These are phyloP conservation scores for Orbilia oligospora DNA, from an alignment of 2,329 filamentous ascomycete species.

Conservation along the genomic window DNA sequence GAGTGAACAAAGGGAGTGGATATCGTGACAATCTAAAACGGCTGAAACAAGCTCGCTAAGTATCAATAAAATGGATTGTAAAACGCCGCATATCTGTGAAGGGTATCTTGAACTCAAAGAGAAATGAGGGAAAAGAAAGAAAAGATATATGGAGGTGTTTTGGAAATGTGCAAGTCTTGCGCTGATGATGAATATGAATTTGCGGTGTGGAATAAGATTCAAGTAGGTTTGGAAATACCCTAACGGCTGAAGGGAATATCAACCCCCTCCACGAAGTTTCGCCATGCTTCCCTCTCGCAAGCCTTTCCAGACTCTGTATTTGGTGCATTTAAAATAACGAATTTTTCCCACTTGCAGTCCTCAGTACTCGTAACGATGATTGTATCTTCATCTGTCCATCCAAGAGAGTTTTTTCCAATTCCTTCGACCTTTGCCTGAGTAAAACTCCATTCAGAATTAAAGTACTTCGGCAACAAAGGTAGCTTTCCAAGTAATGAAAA, in stretches of 20 bases:
- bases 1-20: slow-evolving; percentile 9
- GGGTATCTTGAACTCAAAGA: slow-evolving; percentile 40
- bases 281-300: slow-evolving; percentile 52
- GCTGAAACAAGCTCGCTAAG: slow-evolving; percentile 38
- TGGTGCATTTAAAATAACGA: slow-evolving; percentile 74
- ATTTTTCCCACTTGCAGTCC: slow-evolving; percentile 90
- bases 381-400: slow-evolving; percentile 83
- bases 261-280: slow-evolving; percentile 55
- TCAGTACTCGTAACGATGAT: slow-evolving; percentile 85
- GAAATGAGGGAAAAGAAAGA: slow-evolving; percentile 28
- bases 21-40: slow-evolving; percentile 33
- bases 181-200: not conserved
- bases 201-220: not conserved
- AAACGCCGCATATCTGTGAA: slow-evolving; percentile 42
- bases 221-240: not conserved
- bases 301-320: slow-evolving; percentile 54
- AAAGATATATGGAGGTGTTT: slow-evolving; percentile 1
- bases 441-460: slow-evolving; percentile 91
- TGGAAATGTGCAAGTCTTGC: not conserved
- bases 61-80: slow-evolving; percentile 22
- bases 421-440: slow-evolving; percentile 85
- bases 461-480: slow-evolving; percentile 85
- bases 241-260: slow-evolving; percentile 54
- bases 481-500: slow-evolving; percentile 89
- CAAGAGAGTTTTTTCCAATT: slow-evolving; percentile 86